These are phyloP conservation scores for Tulasnella calospora DNA, from an alignment of 768 basidiomycete species.

Conservation along the genomic window DNA sequence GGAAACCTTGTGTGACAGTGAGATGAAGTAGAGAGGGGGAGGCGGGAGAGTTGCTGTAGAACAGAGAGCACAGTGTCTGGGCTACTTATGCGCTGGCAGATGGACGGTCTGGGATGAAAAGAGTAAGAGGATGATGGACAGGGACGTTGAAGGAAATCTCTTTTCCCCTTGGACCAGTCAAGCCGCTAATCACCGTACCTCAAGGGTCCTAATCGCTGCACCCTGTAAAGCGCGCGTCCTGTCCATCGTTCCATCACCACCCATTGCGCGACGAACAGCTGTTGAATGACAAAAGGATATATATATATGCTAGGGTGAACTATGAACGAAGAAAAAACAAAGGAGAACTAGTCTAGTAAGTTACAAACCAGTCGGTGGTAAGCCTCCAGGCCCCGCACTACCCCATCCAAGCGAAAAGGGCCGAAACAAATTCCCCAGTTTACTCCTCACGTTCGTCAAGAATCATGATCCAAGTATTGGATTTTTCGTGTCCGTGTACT, in stretches of 20 bases:
- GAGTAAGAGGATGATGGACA: background rate
- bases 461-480: slow-evolving; percentile 16
- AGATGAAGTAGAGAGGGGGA: background rate
- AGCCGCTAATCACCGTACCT: slow-evolving; percentile 8
- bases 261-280: background rate
- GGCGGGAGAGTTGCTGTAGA: background rate
- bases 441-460: slow-evolving; percentile 22
- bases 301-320: background rate
- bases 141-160: background rate
- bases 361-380: background rate
- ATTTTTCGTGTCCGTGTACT: slow-evolving; percentile 41
- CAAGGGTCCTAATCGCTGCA: background rate
- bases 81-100: background rate
- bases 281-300: background rate
- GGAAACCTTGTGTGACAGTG: background rate
- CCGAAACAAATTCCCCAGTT: background rate
- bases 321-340: background rate
- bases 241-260: too few species aligned
- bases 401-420: background rate
- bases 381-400: background rate
- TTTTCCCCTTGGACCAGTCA: slow-evolving; percentile 8
- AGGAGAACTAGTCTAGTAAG: background rate
- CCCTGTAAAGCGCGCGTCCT: background rate
- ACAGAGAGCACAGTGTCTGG: background rate
- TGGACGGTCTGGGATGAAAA: background rate